Conservation (phyloP, 2,329 filamentous ascomycete genomes). For the Aciculosporium take region DNA sequence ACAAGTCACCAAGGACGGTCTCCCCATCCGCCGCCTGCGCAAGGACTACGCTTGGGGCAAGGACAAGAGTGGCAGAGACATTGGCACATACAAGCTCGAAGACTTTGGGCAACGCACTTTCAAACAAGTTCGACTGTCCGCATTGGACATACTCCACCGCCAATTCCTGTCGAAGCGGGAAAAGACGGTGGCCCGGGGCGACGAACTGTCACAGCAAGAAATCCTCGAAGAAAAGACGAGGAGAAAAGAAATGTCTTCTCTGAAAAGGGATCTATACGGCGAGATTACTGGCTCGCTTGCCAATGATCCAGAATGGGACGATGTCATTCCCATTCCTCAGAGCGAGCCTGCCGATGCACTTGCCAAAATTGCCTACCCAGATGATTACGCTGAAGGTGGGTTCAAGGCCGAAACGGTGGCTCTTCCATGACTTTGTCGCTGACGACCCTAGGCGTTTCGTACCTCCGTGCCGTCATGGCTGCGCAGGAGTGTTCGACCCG, state of each 20-base stretch:
- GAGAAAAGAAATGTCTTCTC: conserved; percentile 34
- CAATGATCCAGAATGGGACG: conserved; percentile 65
- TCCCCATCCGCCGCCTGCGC: conserved; percentile 32
- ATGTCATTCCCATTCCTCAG: conserved; percentile 69
- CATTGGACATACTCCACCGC: conserved; percentile 29
- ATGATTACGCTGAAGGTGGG: conserved; percentile 70
- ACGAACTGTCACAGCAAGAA: conserved; percentile 23
- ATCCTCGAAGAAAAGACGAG: conserved; percentile 31
- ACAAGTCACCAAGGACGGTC: conserved; percentile 34
- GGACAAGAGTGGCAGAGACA: conserved; percentile 34
- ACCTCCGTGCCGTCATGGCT: conserved; percentile 88
- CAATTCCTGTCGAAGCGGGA: conserved; percentile 27
- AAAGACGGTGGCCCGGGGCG: conserved; percentile 13
- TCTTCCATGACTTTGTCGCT: conserved; percentile 2
- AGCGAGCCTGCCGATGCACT: conserved; percentile 73
- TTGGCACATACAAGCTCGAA: conserved; percentile 32
- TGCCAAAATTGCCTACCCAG: conserved; percentile 82
- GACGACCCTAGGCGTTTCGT: conserved; percentile 56
- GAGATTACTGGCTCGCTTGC: conserved; percentile 30
- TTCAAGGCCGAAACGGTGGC: conserved; percentile 5
- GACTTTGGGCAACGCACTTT: conserved; percentile 30
- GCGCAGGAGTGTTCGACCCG: conserved; percentile 69
- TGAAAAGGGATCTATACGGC: conserved; percentile 40
- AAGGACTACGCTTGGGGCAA: conserved; percentile 32
- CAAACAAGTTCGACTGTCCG: conserved; percentile 28